phyloP scores from a whole-genome alignment of 1,284 basidiomycete genomes.

The Leccinum variabile region DNA sequence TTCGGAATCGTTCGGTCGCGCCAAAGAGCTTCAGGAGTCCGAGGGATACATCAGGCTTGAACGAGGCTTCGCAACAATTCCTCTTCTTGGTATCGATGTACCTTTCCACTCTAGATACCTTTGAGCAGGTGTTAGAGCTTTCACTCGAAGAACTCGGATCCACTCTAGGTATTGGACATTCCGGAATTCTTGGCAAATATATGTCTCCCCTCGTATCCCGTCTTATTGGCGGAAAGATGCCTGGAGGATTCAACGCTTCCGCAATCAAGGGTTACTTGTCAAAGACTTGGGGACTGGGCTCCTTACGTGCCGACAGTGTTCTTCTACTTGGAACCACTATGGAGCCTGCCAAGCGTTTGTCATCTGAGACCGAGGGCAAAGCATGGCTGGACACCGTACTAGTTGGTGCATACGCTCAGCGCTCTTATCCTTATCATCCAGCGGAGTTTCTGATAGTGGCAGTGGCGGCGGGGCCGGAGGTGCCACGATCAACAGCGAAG shows the following conservation, averaged over 20 bases:
- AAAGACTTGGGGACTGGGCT: conserved; percentile 93
- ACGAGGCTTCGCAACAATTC: conserved; percentile 95
- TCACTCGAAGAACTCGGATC: conserved; percentile 94
- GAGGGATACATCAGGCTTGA: conserved; percentile 94
- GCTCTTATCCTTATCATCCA: conserved; percentile 74
- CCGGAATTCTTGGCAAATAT: conserved; percentile 91
- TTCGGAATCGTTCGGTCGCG: conserved; percentile 76
- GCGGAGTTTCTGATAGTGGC: conserved; percentile 59
- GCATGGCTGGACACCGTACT: conserved; percentile 84
- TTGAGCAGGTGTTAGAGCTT: conserved; percentile 96
- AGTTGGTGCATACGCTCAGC: conserved; percentile 82
- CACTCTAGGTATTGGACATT: conserved; percentile 79
- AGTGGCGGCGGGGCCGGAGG: conserved; percentile 68
- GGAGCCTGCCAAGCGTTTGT: conserved; percentile 93
- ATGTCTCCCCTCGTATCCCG: conserved; percentile 91
- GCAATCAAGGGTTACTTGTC: conserved; percentile 88
- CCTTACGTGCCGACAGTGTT: conserved; percentile 87
- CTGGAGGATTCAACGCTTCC: conserved; percentile 96
- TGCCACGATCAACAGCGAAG: conserved; percentile 94
- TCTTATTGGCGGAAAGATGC: conserved; percentile 94
- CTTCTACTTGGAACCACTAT: conserved; percentile 88
- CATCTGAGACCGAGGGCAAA: conserved; percentile 91
- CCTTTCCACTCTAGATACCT: conserved; percentile 99
- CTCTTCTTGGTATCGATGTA: conserved; percentile 96
- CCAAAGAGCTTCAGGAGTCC: conserved; percentile 76